Conservation (phyloP, 495 filamentous ascomycete species). For the Coniosporium apollinis region DNA sequence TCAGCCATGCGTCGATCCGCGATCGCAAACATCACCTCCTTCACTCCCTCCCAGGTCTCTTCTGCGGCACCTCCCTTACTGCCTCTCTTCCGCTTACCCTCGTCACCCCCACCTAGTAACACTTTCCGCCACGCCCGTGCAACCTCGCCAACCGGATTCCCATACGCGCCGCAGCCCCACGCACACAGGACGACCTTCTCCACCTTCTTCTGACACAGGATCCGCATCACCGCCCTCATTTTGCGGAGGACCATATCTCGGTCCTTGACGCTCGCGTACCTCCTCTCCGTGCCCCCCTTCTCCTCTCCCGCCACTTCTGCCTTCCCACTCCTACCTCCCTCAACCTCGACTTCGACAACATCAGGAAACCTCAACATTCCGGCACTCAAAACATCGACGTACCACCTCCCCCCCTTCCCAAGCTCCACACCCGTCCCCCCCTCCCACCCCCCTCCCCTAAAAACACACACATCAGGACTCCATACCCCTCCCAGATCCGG, state of each 20-base stretch:
- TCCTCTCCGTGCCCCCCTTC: conserved; percentile 7
- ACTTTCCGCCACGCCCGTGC: conserved; percentile 21
- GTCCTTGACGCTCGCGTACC: conserved; percentile 13
- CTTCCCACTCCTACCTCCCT: conserved; percentile 1
- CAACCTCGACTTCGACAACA: conserved; percentile 8
- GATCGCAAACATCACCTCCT: conserved; percentile 35
- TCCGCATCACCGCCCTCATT: conserved; percentile 24
- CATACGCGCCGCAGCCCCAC: conserved; percentile 24
- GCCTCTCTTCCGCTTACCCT: conserved; percentile 5
- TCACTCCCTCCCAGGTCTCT: conserved; percentile 20
- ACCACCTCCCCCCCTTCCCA: conserved; percentile 13
- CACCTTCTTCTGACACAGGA: conserved; percentile 11
- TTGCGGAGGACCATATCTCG: conserved; percentile 15
- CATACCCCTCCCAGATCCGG: conserved; percentile 20
- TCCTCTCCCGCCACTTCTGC: too few relatives aligned
- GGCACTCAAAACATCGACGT: conserved; percentile 22
- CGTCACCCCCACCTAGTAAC: conserved; percentile 6
- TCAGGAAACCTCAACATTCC: conserved; percentile 21
- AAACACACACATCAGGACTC: conserved; percentile 20
- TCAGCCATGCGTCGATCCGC: conserved; percentile 16
- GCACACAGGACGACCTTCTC: conserved; percentile 23
- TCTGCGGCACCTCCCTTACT: conserved; percentile 8
- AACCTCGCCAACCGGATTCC: conserved; percentile 22
- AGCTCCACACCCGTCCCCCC: conserved; percentile 12
- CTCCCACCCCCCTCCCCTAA: conserved; percentile 11